Evolutionary conservation across 176 grass and related monocot genomes (phyloP), one percentile per base, ranked within the genome.

Genomic region (Triticum turgidum): DNA sequence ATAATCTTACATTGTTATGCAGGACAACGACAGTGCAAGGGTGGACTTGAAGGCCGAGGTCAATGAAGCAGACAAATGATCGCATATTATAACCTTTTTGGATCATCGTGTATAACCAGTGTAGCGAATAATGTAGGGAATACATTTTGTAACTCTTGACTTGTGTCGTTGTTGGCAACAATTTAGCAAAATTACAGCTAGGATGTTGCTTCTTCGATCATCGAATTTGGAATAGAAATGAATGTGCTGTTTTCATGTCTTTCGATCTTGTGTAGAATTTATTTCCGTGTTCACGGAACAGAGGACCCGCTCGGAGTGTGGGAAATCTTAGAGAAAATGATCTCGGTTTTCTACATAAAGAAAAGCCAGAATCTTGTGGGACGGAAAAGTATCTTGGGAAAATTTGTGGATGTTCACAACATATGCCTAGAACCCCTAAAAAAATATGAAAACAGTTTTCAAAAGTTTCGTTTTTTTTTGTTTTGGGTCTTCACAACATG

Each of bases 91-190:
- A 81, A 75, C 76, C 21, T 61, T 61, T 69, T 69, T 76, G 73
- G 21, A 73, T 61, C 39, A 13, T 64, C 51, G 52, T 65, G 82
- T 76, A 65, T 85, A 88, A 61, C 21, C 77, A 81, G 78, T 82
- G 72, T 88, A 88, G 78, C 5, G 11, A 85, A 91, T 91, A 78
- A 88, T 91, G 33, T 85, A 91, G 86, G 67, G 29, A 77, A 77
- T 34, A 52, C 30, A 20, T 77, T 77, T 56, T 71, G 82, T 77
- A 65, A 69, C 71, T 81, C 7, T 56, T 20, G 30, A 44, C 25
- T 52, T 49, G 21, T 10, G 32, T 85, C 42, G 18, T 34, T 52
- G 24, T 85, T 67, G 61, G 39, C 44, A 67, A 6, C 35, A 77
- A 35, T 54, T 77, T 20, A 77, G 13, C 42, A 66, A 76, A 77